These are phyloP conservation scores for Prunella vulgaris DNA, from an alignment of 257 asterid species.

Conservation along the genomic window DNA sequence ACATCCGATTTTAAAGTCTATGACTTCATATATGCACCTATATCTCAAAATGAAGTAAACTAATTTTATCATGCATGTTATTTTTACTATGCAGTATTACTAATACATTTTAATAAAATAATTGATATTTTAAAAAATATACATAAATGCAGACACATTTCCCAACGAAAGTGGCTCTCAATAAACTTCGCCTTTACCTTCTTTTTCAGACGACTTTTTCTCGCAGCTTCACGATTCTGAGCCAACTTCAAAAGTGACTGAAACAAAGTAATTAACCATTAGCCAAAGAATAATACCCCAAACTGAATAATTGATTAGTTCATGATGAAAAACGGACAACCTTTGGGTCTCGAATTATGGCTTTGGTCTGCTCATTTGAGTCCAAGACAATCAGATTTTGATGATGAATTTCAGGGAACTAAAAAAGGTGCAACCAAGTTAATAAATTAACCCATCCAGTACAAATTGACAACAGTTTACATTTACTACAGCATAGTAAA, in stretches of 20 bases:
- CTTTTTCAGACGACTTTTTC: conserved; percentile 65
- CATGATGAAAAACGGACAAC: conserved; percentile 3
- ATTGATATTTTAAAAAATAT: too few relatives aligned
- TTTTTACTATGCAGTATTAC: too few relatives aligned
- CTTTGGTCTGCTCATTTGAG: conserved; percentile 19
- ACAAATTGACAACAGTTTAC: background rate
- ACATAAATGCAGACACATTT: too few relatives aligned
- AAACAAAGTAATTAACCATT: background rate
- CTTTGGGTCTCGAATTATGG: conserved; percentile 27
- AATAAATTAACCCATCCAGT: background rate
- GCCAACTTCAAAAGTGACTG: conserved; percentile 68
- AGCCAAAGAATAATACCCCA: background rate
- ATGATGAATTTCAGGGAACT: conserved; percentile 17
- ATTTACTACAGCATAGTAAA: background rate
- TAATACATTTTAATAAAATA: too few relatives aligned
- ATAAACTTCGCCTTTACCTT: conserved; percentile 40
- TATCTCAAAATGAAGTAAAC: too few relatives aligned
- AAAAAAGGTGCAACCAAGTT: background rate
- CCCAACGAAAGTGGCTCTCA: too few relatives aligned
- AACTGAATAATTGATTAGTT: background rate
- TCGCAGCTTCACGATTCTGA: conserved; percentile 86
- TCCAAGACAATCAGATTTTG: conserved; percentile 17
- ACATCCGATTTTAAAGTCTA: too few relatives aligned
- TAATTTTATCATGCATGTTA: too few relatives aligned
- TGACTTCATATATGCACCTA: too few relatives aligned